A percentile compares a stretch with the other conserved stretches of the same genome.
These are phyloP conservation scores for Nakazawaea wyomingensis DNA, from an alignment of 805 yeast genomes.

Conservation along the genomic window DNA sequence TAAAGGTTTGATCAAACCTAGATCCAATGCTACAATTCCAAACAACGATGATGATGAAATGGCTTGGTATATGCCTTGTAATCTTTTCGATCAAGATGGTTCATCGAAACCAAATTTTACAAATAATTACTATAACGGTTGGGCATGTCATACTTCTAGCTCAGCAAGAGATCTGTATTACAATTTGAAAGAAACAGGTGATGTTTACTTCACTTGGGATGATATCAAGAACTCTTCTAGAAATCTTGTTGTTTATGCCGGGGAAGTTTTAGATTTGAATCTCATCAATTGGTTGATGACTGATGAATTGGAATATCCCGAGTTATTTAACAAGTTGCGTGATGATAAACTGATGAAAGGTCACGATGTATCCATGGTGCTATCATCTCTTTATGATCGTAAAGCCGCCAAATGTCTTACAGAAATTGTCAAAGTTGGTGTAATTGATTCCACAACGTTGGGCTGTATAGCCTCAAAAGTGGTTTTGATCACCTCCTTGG, in stretches of 20 bases:
- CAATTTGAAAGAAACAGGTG: constrained; percentile 54
- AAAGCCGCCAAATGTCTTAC: constrained; percentile 74
- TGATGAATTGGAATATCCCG: constrained; percentile 69
- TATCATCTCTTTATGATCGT: constrained; percentile 62
- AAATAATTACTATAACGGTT: constrained; percentile 65
- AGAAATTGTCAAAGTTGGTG: constrained; percentile 86
- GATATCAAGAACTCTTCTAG: constrained; percentile 65
- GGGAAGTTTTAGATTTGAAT: constrained; percentile 79
- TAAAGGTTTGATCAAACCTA: constrained; percentile 68
- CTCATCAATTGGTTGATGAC: constrained; percentile 69
- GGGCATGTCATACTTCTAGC: constrained; percentile 84
- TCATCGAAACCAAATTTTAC: constrained; percentile 62
- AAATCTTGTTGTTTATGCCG: constrained; percentile 83
- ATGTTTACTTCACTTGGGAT: constrained; percentile 87
- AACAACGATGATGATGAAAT: constrained; percentile 47
- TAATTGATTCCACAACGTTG: constrained; percentile 79
- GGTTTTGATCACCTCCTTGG: constrained; percentile 74
- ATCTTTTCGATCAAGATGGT: constrained; percentile 63
- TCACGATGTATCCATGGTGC: constrained; percentile 71
- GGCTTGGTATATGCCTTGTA: constrained; percentile 98
- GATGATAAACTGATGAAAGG: constrained; percentile 57
- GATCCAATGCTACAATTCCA: constrained; percentile 68
- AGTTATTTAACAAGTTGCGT: constrained; percentile 58
- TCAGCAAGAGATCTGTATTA: constrained; percentile 68
- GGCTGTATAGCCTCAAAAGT: constrained; percentile 92